These are phyloP conservation scores for Talaromyces adpressus DNA, from an alignment of 495 filamentous ascomycete species.

Conservation along the genomic window DNA sequence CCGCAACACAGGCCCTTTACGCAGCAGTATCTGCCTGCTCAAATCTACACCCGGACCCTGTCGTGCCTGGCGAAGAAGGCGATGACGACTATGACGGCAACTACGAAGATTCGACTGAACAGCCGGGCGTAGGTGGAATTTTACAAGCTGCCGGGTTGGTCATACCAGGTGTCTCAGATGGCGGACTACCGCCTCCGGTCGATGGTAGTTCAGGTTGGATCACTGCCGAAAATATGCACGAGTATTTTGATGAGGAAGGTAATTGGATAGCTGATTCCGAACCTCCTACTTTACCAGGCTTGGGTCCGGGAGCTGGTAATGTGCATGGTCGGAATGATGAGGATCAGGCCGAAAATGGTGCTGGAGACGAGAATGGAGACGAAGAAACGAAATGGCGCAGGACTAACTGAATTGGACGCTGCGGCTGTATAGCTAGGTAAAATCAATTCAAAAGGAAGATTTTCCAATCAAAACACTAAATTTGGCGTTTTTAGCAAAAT, in stretches of 20 bases:
- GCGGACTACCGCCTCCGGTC: constrained; percentile 64
- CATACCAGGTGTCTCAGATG: constrained; percentile 25
- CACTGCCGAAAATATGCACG: constrained; percentile 86
- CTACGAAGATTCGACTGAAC: constrained; percentile 26
- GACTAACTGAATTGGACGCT: constrained; percentile 36
- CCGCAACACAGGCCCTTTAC: constrained; percentile 54
- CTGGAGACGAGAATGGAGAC: constrained; percentile 23
- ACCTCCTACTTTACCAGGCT: constrained; percentile 21
- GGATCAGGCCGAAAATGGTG: constrained; percentile 25
- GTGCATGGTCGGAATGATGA: constrained; percentile 41
- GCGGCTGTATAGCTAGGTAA: neutral
- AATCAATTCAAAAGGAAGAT: neutral
- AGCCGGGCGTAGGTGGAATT: constrained; percentile 8
- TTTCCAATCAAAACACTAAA: neutral
- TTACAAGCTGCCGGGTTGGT: constrained; percentile 25
- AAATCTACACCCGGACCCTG: constrained; percentile 80
- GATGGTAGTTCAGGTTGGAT: constrained; percentile 92
- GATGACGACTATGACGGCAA: constrained; percentile 44
- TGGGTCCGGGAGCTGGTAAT: constrained; percentile 54
- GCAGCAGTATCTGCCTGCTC: constrained; percentile 78
- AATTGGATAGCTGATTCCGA: constrained; percentile 47
- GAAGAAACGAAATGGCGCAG: constrained; percentile 56
- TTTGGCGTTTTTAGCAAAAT: neutral
- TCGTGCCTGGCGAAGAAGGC: constrained; percentile 19
- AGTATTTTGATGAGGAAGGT: constrained; percentile 64